These are phyloP conservation scores for Pseudogymnoascus verrucosus DNA, from an alignment of 2,329 filamentous ascomycete genomes.

Conservation along the genomic window DNA sequence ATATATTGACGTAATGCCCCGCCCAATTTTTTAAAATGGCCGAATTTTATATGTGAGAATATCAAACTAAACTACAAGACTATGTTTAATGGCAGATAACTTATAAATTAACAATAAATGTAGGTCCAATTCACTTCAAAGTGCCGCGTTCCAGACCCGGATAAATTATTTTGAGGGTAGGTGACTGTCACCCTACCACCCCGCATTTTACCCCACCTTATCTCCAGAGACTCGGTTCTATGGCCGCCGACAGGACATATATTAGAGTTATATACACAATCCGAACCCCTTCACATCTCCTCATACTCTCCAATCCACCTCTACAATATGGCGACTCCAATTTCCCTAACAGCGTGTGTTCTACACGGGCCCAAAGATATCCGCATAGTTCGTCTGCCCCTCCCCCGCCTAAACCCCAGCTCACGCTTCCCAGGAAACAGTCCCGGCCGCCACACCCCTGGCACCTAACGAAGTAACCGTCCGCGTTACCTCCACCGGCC, in stretches of 20 bases:
- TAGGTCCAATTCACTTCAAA: background rate
- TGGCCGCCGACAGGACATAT: background rate
- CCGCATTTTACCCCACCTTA: background rate
- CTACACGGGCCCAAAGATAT: background rate
- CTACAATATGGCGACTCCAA: background rate
- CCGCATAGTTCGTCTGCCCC: constrained; percentile 15
- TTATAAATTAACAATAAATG: background rate
- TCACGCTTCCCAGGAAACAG: constrained; percentile 26
- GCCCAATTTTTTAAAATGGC: background rate
- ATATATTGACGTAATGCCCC: background rate
- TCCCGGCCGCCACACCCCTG: constrained; percentile 36
- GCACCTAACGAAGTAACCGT: constrained; percentile 51
- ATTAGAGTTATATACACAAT: background rate
- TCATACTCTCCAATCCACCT: background rate
- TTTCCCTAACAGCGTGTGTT: background rate
- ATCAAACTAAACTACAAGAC: background rate
- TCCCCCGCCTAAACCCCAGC: constrained; percentile 30
- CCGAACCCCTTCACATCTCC: background rate
- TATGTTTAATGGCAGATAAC: background rate
- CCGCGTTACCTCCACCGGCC: constrained; percentile 55
- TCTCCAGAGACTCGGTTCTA: background rate
- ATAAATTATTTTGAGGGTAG: background rate
- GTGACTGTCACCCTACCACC: background rate
- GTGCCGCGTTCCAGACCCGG: background rate
- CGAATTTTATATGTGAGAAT: background rate